phyloP scores from a whole-genome alignment of 2,329 filamentous ascomycete genomes.

The Leptodontidium sp. region DNA sequence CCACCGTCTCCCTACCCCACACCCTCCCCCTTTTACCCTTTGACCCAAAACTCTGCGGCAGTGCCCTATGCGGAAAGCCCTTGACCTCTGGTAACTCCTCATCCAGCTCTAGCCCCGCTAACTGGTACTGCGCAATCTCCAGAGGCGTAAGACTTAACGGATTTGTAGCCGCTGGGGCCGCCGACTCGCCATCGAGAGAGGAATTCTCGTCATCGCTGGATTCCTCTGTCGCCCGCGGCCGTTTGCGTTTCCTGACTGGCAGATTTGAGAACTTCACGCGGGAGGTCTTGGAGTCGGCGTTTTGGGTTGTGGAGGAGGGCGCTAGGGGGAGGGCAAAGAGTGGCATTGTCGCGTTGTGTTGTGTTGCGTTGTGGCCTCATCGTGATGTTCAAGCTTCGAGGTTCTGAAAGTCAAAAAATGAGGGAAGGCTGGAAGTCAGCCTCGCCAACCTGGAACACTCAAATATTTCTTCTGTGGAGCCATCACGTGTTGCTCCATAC shows the following conservation, averaged over 20 bases:
- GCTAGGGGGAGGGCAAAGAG: conserved; percentile 41
- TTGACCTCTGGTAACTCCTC: conserved; percentile 53
- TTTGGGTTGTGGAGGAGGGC: conserved; percentile 24
- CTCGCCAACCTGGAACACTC: not conserved
- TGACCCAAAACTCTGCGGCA: conserved; percentile 39
- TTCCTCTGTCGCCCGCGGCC: conserved; percentile 8
- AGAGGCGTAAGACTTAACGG: conserved; percentile 62
- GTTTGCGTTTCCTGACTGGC: conserved; percentile 39
- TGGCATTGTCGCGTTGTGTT: conserved; percentile 31
- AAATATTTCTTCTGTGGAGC: not conserved
- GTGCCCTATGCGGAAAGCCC: conserved; percentile 61
- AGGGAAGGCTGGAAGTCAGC: conserved; percentile 8
- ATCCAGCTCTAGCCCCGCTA: conserved; percentile 60
- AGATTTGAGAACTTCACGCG: conserved; percentile 29
- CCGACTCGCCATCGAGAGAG: conserved; percentile 29
- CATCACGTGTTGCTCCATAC: not conserved
- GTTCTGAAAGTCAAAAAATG: not conserved
- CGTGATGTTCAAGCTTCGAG: no score
- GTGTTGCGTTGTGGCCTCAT: not conserved
- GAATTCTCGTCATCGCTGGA: conserved; percentile 26
- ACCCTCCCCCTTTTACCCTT: conserved; percentile 25
- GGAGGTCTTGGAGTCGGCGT: conserved; percentile 25
- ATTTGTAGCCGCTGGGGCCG: conserved; percentile 51
- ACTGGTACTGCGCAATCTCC: conserved; percentile 60
- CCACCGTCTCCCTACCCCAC: conserved; percentile 14